A percentile compares a stretch with the other conserved stretches of the same genome.
Conservation (phyloP, 371 early-diverging fungal genomes). For the Cladochytrium tenue region DNA sequence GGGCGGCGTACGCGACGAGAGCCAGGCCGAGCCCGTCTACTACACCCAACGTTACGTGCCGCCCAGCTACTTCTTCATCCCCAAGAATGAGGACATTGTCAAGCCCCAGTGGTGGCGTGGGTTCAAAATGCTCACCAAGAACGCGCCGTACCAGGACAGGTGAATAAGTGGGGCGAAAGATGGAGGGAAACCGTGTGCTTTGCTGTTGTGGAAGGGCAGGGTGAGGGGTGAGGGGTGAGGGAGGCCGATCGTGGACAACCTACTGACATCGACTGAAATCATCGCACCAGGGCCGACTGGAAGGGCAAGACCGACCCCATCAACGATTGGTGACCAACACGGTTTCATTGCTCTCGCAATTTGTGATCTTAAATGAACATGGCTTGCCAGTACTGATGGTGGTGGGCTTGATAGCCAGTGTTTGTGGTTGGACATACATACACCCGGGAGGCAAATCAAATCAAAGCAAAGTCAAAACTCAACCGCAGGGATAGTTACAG, state of each 20-base stretch:
- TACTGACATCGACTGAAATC: not conserved
- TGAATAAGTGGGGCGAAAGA: not conserved
- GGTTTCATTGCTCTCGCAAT: too few relatives aligned
- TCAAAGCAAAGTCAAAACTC: too few relatives aligned
- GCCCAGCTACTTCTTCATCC: slow-evolving; percentile 58
- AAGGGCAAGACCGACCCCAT: slow-evolving; percentile 26
- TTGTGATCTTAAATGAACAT: too few relatives aligned
- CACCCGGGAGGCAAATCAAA: too few relatives aligned
- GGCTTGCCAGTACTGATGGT: too few relatives aligned
- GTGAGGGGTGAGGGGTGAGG: not conserved
- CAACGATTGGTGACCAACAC: too few relatives aligned
- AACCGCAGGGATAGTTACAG: too few relatives aligned
- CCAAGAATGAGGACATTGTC: slow-evolving; percentile 28
- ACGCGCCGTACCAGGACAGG: slow-evolving; percentile 43
- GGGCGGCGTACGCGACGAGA: slow-evolving; percentile 32
- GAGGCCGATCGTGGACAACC: not conserved
- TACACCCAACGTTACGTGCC: slow-evolving; percentile 77
- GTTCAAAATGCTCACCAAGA: slow-evolving; percentile 44
- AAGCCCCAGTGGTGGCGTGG: slow-evolving; percentile 58
- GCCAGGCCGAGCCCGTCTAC: slow-evolving; percentile 71
- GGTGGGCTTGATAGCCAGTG: too few relatives aligned
- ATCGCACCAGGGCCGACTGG: slow-evolving; percentile 20
- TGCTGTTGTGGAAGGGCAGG: not conserved
- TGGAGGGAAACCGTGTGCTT: not conserved
- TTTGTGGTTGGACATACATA: too few relatives aligned